phyloP scores from a whole-genome alignment of 129 eudicot species.

The Cynara cardunculus region DNA sequence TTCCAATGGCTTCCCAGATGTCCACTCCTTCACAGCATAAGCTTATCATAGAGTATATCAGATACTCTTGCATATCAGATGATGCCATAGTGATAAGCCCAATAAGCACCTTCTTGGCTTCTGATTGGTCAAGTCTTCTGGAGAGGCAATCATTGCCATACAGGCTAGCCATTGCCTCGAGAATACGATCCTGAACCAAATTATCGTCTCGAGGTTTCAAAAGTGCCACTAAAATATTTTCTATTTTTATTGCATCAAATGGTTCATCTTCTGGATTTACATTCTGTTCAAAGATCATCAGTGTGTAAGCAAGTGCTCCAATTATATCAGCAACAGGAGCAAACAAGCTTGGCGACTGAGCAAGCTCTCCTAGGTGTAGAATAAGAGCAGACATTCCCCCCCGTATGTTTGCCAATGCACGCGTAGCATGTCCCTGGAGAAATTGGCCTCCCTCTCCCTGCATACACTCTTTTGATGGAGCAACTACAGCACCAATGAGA shows the following conservation, averaged over 20 bases:
- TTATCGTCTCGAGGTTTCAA: slow-evolving; percentile 59
- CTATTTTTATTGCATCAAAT: slow-evolving; percentile 46
- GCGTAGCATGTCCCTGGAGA: slow-evolving; percentile 61
- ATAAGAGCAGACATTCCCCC: slow-evolving; percentile 70
- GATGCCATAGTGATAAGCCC: slow-evolving; percentile 68
- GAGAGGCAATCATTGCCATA: slow-evolving; percentile 54
- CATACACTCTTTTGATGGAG: slow-evolving; percentile 82
- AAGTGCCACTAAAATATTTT: slow-evolving; percentile 48
- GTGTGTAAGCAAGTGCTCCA: slow-evolving; percentile 76
- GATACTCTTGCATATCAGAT: slow-evolving; percentile 54
- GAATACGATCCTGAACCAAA: slow-evolving; percentile 65
- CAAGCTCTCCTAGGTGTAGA: slow-evolving; percentile 62
- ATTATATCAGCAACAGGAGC: slow-evolving; percentile 73
- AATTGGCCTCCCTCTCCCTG: slow-evolving; percentile 66
- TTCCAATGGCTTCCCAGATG: slow-evolving; percentile 72
- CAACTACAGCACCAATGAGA: slow-evolving; percentile 68
- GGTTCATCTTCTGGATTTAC: slow-evolving; percentile 37
- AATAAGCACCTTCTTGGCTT: slow-evolving; percentile 55
- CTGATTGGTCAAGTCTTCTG: slow-evolving; percentile 42
- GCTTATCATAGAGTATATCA: slow-evolving; percentile 52
- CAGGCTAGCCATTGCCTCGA: slow-evolving; percentile 80
- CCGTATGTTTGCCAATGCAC: slow-evolving; percentile 62
- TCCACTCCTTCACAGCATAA: slow-evolving; percentile 57
- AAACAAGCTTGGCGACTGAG: slow-evolving; percentile 50
- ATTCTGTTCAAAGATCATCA: slow-evolving; percentile 52